Evolutionary conservation across 139 green algal species (phyloP).

Genomic region (Chlorella sp.): DNA sequence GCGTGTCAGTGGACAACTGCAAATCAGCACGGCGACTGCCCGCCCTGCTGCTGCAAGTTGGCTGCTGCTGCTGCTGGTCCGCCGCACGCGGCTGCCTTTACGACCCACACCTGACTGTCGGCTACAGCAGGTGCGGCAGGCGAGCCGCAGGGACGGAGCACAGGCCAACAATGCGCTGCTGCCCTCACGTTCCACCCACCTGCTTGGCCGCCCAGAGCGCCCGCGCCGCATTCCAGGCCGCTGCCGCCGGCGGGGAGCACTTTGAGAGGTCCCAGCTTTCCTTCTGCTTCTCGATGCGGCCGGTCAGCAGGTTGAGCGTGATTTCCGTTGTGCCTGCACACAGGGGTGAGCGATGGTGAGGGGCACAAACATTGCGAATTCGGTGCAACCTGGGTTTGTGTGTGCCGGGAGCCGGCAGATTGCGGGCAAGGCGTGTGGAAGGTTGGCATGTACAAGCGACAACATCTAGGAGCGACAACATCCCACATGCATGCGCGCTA

Average conservation of each 20-base stretch:
- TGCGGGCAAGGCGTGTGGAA: no score
- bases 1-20: not conserved
- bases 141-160: no score
- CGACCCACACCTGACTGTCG: no score
- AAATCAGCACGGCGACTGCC: not conserved
- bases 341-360: not conserved
- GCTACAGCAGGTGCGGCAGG: no score
- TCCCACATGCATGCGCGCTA: no score
- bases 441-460: no score
- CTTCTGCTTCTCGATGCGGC: slow-evolving; percentile 57
- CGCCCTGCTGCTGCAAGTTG: not conserved
- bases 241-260: slow-evolving; percentile 42
- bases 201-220: slow-evolving; percentile 52
- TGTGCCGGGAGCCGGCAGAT: no score
- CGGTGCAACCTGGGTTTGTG: no score
- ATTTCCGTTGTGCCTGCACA: slow-evolving; percentile 42
- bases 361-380: no score
- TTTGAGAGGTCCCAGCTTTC: slow-evolving; percentile 64
- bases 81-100: no score
- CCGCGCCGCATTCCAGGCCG: slow-evolving; percentile 35
- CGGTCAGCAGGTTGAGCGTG: slow-evolving; percentile 76
- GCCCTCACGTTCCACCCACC: not conserved
- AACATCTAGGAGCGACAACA: no score
- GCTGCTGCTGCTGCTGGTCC: no score
- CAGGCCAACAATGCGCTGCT: not conserved